Conservation (phyloP, 768 basidiomycete species). For the Termitomyces heimii region DNA sequence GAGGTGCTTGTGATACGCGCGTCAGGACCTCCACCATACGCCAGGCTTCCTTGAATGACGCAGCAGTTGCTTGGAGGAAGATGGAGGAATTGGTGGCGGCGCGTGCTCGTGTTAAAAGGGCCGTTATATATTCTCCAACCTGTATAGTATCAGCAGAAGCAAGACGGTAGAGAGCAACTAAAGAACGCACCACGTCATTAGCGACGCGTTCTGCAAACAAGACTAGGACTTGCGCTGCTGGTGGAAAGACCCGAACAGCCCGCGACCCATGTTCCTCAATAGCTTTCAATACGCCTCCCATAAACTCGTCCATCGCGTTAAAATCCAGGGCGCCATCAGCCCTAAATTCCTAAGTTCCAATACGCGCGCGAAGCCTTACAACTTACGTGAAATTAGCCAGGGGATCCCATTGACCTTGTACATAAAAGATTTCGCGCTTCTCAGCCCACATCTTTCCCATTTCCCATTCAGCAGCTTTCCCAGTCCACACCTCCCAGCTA, state of each 20-base stretch:
- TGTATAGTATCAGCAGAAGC: conserved; percentile 28
- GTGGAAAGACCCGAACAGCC: conserved; percentile 85
- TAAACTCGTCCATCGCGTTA: conserved; percentile 91
- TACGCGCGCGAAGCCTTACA: not conserved
- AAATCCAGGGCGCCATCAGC: conserved; percentile 69
- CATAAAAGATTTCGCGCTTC: conserved; percentile 91
- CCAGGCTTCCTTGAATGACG: conserved; percentile 85
- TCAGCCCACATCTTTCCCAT: conserved; percentile 95
- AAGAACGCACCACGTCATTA: conserved; percentile 72
- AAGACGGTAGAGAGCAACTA: not conserved
- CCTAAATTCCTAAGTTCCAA: conserved; percentile 22
- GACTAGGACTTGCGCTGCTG: conserved; percentile 67
- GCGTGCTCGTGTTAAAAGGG: conserved; percentile 72
- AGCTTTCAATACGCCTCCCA: conserved; percentile 57
- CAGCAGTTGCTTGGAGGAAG: conserved; percentile 83
- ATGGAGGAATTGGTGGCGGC: conserved; percentile 40
- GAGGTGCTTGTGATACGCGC: conserved; percentile 38
- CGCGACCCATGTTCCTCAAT: conserved; percentile 72
- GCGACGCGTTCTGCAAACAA: conserved; percentile 83
- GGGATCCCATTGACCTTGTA: conserved; percentile 73
- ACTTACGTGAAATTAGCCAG: conserved; percentile 77
- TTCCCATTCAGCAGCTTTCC: conserved; percentile 63
- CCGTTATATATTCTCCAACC: conserved; percentile 84
- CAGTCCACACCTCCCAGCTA: conserved; percentile 76
- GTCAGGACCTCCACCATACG: conserved; percentile 76